phyloP scores from a whole-genome alignment of 345 rosid species.

The Gossypium anomalum region DNA sequence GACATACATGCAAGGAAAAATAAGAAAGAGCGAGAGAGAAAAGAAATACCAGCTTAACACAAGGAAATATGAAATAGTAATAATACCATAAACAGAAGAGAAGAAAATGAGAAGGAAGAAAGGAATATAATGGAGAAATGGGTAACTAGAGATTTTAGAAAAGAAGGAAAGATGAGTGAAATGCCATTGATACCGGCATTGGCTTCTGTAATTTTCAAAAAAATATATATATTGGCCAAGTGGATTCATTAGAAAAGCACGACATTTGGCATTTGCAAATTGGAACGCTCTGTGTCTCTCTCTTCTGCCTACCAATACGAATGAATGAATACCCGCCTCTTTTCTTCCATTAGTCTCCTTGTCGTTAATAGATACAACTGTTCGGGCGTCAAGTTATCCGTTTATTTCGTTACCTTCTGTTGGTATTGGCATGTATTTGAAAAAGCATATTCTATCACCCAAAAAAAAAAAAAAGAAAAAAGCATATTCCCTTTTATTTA shows the following conservation, averaged over 20 bases:
- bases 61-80: not conserved
- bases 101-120: not conserved
- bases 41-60: not conserved
- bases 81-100: not conserved
- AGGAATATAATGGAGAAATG: not conserved
- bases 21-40: not conserved
- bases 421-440: not conserved
- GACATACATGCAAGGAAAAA: not conserved
- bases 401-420: not conserved
- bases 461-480: too few relatives aligned
- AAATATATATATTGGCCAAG: not conserved
- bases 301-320: not conserved
- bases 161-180: not conserved
- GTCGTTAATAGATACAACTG: not conserved
- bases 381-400: not conserved
- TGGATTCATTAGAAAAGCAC: not conserved
- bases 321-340: not conserved
- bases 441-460: not conserved
- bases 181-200: not conserved
- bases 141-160: not conserved
- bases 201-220: not conserved
- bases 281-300: not conserved
- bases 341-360: not conserved
- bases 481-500: not conserved
- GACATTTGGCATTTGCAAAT: not conserved